A percentile compares a stretch with the other conserved stretches of the same genome.
Conservation (phyloP, 345 rosid species). For the Citrus hindsii region DNA sequence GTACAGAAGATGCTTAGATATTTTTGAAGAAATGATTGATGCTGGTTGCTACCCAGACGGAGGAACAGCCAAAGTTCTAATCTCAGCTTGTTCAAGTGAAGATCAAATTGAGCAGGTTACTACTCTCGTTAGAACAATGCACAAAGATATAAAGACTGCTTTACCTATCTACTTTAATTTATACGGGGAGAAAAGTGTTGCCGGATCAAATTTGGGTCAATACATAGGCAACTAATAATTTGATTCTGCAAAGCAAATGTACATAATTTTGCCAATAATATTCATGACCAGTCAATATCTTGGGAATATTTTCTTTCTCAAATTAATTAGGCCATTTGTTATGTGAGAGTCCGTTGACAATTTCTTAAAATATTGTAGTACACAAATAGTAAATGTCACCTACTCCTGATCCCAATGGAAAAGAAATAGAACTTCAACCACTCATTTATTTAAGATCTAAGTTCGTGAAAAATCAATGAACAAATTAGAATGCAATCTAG, state of each 20-base stretch:
- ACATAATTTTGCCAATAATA: background rate
- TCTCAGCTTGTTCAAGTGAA: conserved; percentile 71
- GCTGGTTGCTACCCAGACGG: conserved; percentile 81
- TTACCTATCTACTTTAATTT: conserved; percentile 32
- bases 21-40: conserved; percentile 90
- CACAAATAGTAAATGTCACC: background rate
- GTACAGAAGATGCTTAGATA: conserved; percentile 61
- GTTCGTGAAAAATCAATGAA: background rate
- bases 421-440: background rate
- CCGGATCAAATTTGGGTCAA: background rate
- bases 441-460: background rate
- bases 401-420: background rate
- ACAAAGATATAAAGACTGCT: conserved; percentile 39
- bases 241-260: background rate
- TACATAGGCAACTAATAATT: background rate
- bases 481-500: too few relatives aligned
- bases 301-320: too few relatives aligned
- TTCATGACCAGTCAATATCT: background rate
- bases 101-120: conserved; percentile 82
- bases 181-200: background rate
- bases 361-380: too few relatives aligned
- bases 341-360: too few relatives aligned
- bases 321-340: too few relatives aligned
- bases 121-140: conserved; percentile 73
- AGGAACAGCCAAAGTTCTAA: conserved; percentile 82